These are phyloP conservation scores for Eucalyptus cloeziana DNA, from an alignment of 345 rosid species.

Conservation along the genomic window DNA sequence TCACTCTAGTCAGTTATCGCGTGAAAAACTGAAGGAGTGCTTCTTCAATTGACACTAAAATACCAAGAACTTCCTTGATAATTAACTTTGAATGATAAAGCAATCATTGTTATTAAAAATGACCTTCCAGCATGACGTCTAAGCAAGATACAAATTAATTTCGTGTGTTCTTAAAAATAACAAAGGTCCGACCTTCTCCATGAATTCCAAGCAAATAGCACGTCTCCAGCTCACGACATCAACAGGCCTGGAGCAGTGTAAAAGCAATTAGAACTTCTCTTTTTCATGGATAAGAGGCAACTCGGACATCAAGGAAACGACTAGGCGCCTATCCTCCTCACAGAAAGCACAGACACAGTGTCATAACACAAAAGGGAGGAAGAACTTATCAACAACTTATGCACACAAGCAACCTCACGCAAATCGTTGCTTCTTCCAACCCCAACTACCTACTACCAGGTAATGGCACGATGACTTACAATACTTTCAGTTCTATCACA, in stretches of 20 bases:
- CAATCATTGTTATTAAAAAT: background rate
- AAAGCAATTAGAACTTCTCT: background rate
- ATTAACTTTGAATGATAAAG: background rate
- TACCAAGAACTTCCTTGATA: background rate
- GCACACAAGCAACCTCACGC: background rate
- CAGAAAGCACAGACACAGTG: background rate
- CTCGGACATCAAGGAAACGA: background rate
- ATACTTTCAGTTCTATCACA: background rate
- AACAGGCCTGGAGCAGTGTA: constrained; percentile 2
- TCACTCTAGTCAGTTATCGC: background rate
- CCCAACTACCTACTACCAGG: background rate
- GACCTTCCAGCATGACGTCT: background rate
- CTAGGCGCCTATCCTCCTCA: background rate
- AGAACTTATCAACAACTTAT: background rate
- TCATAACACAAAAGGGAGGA: background rate
- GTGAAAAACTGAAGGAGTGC: background rate
- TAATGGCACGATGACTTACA: background rate
- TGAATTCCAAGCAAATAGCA: constrained; percentile 80
- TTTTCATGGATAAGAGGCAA: background rate
- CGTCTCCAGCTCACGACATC: constrained; percentile 51
- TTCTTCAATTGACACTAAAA: background rate
- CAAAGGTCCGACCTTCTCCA: constrained; percentile 64
- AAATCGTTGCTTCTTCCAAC: background rate
- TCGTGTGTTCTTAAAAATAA: background rate
- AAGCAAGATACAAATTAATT: background rate